These are phyloP conservation scores for Psilocybe sp. DNA, from an alignment of 768 basidiomycete genomes.

Conservation along the genomic window DNA sequence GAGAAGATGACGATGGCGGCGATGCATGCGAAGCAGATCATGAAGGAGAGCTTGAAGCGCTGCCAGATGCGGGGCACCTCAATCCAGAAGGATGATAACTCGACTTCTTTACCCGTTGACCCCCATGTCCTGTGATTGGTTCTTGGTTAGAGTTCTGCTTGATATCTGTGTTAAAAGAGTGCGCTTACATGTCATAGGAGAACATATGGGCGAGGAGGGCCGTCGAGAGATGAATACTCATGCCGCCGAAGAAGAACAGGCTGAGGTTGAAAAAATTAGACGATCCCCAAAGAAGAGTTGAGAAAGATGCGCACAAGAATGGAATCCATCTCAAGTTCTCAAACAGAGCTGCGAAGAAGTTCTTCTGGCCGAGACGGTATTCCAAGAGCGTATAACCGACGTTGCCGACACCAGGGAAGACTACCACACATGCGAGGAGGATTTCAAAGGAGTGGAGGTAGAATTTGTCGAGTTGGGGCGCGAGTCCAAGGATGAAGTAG, in stretches of 20 bases:
- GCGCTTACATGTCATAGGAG: conserved; percentile 58
- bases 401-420: conserved; percentile 78
- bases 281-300: not conserved
- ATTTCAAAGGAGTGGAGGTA: conserved; percentile 83
- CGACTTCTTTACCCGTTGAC: conserved; percentile 74
- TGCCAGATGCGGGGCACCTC: conserved; percentile 83
- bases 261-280: conserved; percentile 27
- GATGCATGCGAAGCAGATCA: conserved; percentile 56
- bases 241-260: conserved; percentile 74
- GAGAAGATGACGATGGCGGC: conserved; percentile 62
- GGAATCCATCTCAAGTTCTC: conserved; percentile 67
- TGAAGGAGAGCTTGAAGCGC: conserved; percentile 74
- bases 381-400: conserved; percentile 72
- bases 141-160: not conserved
- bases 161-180: not conserved
- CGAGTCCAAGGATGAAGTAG: conserved; percentile 73
- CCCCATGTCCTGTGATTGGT: conserved; percentile 46
- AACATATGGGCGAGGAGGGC: conserved; percentile 68
- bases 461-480: conserved; percentile 64
- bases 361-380: conserved; percentile 68
- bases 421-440: conserved; percentile 70
- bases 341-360: conserved; percentile 41
- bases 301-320: conserved; percentile 58
- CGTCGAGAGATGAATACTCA: conserved; percentile 69
- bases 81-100: conserved; percentile 85